Evolutionary conservation across 179 eudicot species (phyloP).

Genomic region (Beta lomatogona): DNA sequence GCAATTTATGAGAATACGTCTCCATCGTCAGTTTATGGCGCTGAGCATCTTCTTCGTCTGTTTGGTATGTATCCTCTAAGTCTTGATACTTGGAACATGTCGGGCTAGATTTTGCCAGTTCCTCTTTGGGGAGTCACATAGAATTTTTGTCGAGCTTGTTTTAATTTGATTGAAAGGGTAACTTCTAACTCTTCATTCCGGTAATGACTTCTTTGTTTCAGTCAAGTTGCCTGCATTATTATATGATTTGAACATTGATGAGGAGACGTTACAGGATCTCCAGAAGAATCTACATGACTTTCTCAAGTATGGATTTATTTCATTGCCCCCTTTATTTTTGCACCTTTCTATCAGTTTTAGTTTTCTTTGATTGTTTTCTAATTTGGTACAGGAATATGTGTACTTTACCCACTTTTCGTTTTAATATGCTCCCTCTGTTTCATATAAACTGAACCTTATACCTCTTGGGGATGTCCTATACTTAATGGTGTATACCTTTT

Average conservation of each 20-base stretch:
- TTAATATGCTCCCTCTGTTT: too few relatives aligned
- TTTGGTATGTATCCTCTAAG: conserved; percentile 52
- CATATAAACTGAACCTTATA: too few relatives aligned
- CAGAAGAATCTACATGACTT: conserved; percentile 55
- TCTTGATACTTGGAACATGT: neutral
- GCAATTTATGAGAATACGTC: conserved; percentile 41
- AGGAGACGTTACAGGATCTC: conserved; percentile 51
- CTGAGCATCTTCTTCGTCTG: conserved; percentile 85
- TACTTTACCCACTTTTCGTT: too few relatives aligned
- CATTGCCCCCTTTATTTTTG: neutral
- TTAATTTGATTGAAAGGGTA: neutral
- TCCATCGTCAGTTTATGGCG: conserved; percentile 76
- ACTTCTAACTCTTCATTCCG: neutral
- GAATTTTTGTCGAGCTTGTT: neutral
- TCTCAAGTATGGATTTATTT: conserved; percentile 49
- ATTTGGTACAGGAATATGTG: neutral
- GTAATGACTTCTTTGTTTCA: conserved; percentile 30
- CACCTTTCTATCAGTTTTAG: neutral
- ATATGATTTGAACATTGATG: conserved; percentile 50
- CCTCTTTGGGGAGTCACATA: neutral
- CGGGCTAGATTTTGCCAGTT: neutral
- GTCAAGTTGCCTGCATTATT: conserved; percentile 78
- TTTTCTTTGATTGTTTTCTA: conserved; percentile 1
- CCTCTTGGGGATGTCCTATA: too few relatives aligned
- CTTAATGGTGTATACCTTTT: too few relatives aligned